phyloP scores from a whole-genome alignment of 345 rosid genomes.

The Rhizophora mangle region DNA sequence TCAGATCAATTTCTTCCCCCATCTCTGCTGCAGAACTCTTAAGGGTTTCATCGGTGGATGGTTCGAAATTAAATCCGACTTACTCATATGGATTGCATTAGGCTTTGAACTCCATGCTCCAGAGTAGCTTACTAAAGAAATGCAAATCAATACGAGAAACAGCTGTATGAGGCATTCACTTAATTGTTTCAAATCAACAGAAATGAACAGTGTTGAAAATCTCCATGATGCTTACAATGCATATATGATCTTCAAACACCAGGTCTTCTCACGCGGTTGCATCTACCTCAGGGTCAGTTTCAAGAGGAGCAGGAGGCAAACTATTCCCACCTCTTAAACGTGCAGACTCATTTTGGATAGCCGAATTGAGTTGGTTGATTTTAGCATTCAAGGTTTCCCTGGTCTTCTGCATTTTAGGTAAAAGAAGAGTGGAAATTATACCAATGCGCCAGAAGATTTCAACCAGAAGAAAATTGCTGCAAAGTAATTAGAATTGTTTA shows the following conservation, averaged over 20 bases:
- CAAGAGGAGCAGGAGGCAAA: slow-evolving; percentile 34
- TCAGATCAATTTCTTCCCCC: background rate
- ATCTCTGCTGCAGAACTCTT: background rate
- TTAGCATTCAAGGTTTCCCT: slow-evolving; percentile 81
- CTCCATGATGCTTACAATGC: background rate
- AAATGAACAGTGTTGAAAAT: background rate
- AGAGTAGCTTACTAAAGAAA: background rate
- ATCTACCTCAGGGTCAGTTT: slow-evolving; percentile 69
- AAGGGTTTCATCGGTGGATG: background rate
- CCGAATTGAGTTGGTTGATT: slow-evolving; percentile 81
- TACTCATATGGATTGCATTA: background rate
- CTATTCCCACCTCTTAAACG: slow-evolving; percentile 79
- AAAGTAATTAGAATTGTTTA: background rate
- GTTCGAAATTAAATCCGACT: background rate
- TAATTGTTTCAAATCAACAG: background rate
- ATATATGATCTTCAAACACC: slow-evolving; percentile 1
- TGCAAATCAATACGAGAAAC: background rate
- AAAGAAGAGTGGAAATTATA: slow-evolving; percentile 4
- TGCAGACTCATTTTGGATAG: slow-evolving; percentile 83
- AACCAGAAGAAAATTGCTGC: too few species aligned
- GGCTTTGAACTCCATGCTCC: too few species aligned
- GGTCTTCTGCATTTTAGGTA: slow-evolving; percentile 51
- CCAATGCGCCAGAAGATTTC: background rate
- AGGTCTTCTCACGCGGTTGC: slow-evolving; percentile 41
- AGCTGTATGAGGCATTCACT: background rate